Conservation (phyloP, 2,329 filamentous ascomycete species). For the Neocucurbitaria cava region DNA sequence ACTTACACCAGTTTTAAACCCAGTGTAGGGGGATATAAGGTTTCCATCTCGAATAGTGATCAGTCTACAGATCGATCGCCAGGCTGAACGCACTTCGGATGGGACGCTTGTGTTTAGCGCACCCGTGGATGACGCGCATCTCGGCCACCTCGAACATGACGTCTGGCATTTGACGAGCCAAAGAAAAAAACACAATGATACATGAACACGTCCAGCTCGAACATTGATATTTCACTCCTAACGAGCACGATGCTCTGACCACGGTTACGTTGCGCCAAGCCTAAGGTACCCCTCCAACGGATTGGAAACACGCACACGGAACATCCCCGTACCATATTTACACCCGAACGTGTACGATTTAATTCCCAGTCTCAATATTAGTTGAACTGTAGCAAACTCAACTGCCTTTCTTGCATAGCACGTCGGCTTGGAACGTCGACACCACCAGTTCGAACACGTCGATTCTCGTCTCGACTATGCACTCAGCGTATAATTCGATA, state of each 20-base stretch:
- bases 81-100: not conserved
- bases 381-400: not conserved
- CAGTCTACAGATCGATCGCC: not conserved
- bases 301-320: conserved; percentile 11
- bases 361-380: conserved; percentile 1
- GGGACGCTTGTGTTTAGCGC: conserved; percentile 14
- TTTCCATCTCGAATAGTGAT: too few species aligned
- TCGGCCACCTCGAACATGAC: conserved; percentile 15
- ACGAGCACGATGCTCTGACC: conserved; percentile 1
- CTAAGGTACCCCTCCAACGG: conserved; percentile 2
- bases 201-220: not conserved
- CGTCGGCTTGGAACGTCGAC: not conserved
- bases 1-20: too few species aligned
- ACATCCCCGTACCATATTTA: conserved; percentile 7
- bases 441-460: not conserved
- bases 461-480: conserved; percentile 32
- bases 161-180: conserved; percentile 8
- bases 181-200: not conserved
- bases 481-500: conserved; percentile 19
- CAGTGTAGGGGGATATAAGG: too few species aligned
- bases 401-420: not conserved
- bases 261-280: conserved; percentile 15
- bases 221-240: not conserved
- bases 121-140: conserved; percentile 19
- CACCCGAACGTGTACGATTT: conserved; percentile 5